Base-by-base conservation (phyloP, 768 basidiomycete genomes). In the Suillus subluteus region DNA sequence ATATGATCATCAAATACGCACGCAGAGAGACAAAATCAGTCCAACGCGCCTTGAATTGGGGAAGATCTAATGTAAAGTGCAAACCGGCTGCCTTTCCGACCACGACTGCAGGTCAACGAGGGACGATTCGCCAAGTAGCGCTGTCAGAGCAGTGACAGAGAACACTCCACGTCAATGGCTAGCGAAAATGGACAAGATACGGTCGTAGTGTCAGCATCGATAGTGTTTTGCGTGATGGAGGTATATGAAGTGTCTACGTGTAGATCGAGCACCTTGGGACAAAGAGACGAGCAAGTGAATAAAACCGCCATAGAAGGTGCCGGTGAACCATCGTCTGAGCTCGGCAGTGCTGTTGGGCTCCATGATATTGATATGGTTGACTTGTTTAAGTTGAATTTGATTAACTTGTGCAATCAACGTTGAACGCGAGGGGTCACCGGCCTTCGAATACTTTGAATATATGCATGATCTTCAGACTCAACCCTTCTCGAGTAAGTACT, bases 171-270 rank as follows among this genome's bases (percentile, higher is more conserved):
- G 0, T 91, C 91, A 67, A 94, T 83, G 38, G 85, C 83, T 23
- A 94, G 80, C 2, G 80, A 76, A 70, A 92, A 87, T 0, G 93
- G 92, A 68, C 89, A 91, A 0, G 87, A 84, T 21, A 90, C 88
- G 61, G 92, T 81, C 15, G 79, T 82, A 11, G 82, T 77, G 69
- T 92, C 87, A 7, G 76, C 71, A 30, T 80, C 78, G 52, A 92
- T 70, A n/a, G 78, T 75, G 41, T 81, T 74, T 4, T 72, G 75
- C 6, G 92, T 87, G 63, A 87, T 70, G 43, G 90, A n/a, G n/a
- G n/a, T n/a, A n/a, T 48, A 41, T 61, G 46, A 13, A 37, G 58
- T 48, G n/a, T 69, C 13, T 52, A 52, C 15, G 7, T 21, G 38
- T 37, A 50, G 43, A 23, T 40, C 37, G 65, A 72, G 65, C 73